These are phyloP conservation scores for Auxenochlorella pyrenoidosa DNA, from an alignment of 139 green algal genomes.

Conservation along the genomic window DNA sequence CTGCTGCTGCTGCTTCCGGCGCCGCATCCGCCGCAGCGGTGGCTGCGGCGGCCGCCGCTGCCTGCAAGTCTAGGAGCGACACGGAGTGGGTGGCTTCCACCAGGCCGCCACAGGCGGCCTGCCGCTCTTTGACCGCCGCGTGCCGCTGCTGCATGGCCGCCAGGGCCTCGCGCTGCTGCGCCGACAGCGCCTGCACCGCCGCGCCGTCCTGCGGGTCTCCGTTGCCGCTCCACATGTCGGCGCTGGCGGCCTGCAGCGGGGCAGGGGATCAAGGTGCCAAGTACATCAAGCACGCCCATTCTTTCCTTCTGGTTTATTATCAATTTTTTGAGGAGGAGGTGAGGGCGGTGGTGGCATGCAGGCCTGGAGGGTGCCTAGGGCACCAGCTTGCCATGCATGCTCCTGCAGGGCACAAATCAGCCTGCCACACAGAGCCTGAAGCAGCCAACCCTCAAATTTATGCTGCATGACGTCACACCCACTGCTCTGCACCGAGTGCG, in stretches of 20 bases:
- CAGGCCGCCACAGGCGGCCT: conserved; percentile 5
- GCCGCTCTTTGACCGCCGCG: neutral
- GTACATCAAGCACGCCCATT: too few species aligned
- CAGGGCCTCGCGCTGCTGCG: conserved; percentile 3
- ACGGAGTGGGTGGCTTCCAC: conserved; percentile 22
- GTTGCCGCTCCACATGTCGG: neutral
- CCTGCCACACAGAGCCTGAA: too few species aligned
- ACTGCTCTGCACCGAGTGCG: too few species aligned
- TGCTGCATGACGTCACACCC: too few species aligned
- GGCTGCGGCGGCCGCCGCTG: neutral
- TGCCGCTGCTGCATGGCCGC: conserved; percentile 29
- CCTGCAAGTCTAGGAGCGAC: conserved; percentile 2
- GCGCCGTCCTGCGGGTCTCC: neutral
- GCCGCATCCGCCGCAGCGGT: neutral
- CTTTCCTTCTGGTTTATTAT: too few species aligned
- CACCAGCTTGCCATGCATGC: too few species aligned
- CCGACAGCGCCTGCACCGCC: neutral
- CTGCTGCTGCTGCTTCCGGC: neutral
- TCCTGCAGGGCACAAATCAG: too few species aligned
- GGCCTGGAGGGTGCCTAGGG: too few species aligned
- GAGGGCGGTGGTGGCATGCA: too few species aligned
- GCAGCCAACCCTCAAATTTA: too few species aligned
- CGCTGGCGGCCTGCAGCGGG: neutral
- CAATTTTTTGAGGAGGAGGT: too few species aligned
- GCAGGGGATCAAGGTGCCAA: neutral